A percentile compares a stretch with the other conserved stretches of the same genome.
Conservation (phyloP, 2,329 filamentous ascomycete genomes). For the Tolypocladium nubicola region DNA sequence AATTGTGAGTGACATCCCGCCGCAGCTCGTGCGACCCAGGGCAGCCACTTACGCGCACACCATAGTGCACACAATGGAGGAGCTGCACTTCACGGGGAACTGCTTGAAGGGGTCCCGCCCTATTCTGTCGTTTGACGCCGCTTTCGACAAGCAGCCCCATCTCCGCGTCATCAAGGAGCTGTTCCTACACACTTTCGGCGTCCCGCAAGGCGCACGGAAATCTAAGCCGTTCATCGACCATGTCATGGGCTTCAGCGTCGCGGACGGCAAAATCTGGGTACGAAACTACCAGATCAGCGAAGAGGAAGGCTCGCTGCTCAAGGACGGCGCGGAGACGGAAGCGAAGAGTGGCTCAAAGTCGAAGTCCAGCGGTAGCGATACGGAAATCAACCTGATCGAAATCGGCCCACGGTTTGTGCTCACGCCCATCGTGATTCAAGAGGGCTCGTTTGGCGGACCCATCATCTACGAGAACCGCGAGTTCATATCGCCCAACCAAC, state of each 20-base stretch:
- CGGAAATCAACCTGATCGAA: conserved; percentile 76
- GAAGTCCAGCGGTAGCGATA: conserved; percentile 43
- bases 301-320: conserved; percentile 50
- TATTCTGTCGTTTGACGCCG: conserved; percentile 80
- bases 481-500: conserved; percentile 92
- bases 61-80: conserved; percentile 89
- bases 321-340: conserved; percentile 32
- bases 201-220: conserved; percentile 78
- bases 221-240: conserved; percentile 95
- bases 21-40: background rate
- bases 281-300: conserved; percentile 90
- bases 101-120: conserved; percentile 89
- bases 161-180: conserved; percentile 80
- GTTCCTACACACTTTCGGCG: conserved; percentile 81
- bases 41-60: conserved; percentile 11
- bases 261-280: conserved; percentile 92
- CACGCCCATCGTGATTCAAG: conserved; percentile 89
- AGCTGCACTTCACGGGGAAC: conserved; percentile 94
- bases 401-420: conserved; percentile 90
- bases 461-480: conserved; percentile 98
- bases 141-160: conserved; percentile 74
- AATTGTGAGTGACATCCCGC: conserved; percentile 42
- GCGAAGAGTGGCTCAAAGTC: conserved; percentile 22
- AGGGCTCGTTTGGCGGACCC: conserved; percentile 88
- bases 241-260: conserved; percentile 83